phyloP scores from a whole-genome alignment of 768 basidiomycete genomes.

The Strobilomyces confusus region DNA sequence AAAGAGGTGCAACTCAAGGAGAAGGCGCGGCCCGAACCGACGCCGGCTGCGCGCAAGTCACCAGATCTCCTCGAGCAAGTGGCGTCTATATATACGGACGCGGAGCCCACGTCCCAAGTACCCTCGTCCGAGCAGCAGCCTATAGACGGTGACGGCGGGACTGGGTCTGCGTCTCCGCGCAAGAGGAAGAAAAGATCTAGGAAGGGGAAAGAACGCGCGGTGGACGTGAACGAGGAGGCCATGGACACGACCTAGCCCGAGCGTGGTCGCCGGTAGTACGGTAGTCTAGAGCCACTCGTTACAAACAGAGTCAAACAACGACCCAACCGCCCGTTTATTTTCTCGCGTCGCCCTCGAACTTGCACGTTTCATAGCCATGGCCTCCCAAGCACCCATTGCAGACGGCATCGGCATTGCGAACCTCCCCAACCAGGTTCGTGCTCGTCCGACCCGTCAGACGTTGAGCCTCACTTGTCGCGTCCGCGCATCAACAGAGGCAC shows the following conservation, averaged over 20 bases:
- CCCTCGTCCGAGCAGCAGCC: slow-evolving; percentile 3
- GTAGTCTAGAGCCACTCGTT: slow-evolving; percentile 15
- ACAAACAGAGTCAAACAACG: slow-evolving; percentile 26
- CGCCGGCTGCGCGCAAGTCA: slow-evolving; percentile 3
- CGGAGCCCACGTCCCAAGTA: neutral
- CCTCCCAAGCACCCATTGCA: slow-evolving; percentile 34
- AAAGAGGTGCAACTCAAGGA: slow-evolving; percentile 57
- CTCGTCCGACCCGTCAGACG: neutral
- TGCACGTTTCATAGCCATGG: slow-evolving; percentile 19
- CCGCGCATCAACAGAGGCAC: slow-evolving; percentile 64
- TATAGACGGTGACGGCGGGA: neutral
- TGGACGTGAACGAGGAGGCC: slow-evolving; percentile 16
- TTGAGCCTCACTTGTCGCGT: neutral
- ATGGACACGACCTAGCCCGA: slow-evolving; percentile 21
- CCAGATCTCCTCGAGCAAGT: slow-evolving; percentile 19
- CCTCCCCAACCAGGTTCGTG: slow-evolving; percentile 91
- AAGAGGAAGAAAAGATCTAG: slow-evolving; percentile 15
- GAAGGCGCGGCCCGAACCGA: slow-evolving; percentile 32
- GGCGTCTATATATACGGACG: slow-evolving; percentile 18
- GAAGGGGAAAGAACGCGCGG: slow-evolving; percentile 27
- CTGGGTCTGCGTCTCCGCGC: slow-evolving; percentile 1
- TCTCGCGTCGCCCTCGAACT: slow-evolving; percentile 21
- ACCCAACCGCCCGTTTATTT: slow-evolving; percentile 20
- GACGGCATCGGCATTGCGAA: slow-evolving; percentile 95
- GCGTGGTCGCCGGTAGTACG: too few relatives aligned